A percentile compares a stretch with the other conserved stretches of the same genome.
phyloP scores from a whole-genome alignment of 768 basidiomycete species.

The Auricularia auricula-judae region DNA sequence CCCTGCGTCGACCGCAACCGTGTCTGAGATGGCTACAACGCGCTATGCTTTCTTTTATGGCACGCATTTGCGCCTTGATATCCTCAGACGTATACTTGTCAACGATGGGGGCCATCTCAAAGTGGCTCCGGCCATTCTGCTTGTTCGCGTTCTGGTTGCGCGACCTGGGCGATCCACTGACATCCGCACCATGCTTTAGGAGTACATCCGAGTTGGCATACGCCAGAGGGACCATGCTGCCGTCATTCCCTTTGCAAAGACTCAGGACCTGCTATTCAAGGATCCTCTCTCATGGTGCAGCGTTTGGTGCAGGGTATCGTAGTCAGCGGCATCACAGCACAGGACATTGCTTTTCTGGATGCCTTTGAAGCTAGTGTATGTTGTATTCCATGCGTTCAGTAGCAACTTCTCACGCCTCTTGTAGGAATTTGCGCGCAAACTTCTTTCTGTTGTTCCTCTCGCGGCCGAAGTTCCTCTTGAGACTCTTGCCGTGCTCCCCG shows the following conservation, averaged over 20 bases:
- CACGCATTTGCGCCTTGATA: constrained; percentile 25
- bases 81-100: constrained; percentile 25
- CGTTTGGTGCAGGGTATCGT: constrained; percentile 24
- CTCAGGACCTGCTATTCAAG: constrained; percentile 10
- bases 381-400: not conserved
- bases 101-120: constrained; percentile 17
- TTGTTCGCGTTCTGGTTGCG: not conserved
- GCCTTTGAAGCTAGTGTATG: constrained; percentile 26
- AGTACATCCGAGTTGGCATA: constrained; percentile 9
- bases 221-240: constrained; percentile 25
- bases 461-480: not conserved
- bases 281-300: constrained; percentile 14
- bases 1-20: too few species aligned
- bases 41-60: constrained; percentile 26
- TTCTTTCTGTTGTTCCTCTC: not conserved
- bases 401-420: not conserved
- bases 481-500: not conserved
- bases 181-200: not conserved
- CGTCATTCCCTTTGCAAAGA: constrained; percentile 16
- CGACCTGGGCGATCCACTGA: not conserved
- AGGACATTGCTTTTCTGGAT: constrained; percentile 23
- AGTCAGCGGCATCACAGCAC: constrained; percentile 21
- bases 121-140: constrained; percentile 24
- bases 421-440: not conserved
- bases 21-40: too few species aligned